Conservation (phyloP, 1,284 basidiomycete species). For the Ceratobasidium papillatum region DNA sequence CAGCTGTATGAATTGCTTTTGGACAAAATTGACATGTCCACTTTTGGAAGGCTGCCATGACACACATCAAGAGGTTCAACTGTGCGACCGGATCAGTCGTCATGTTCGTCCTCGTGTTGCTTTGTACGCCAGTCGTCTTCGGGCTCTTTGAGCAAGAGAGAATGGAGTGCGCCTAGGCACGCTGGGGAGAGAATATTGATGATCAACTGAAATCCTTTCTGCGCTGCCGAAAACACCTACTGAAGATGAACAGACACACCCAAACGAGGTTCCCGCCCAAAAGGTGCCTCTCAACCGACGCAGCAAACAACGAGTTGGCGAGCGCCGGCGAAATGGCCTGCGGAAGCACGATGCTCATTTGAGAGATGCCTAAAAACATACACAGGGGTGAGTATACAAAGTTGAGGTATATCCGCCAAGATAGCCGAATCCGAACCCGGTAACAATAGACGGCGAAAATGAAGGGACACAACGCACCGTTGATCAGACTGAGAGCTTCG, state of each 20-base stretch:
- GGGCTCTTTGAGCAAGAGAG: conserved; percentile 45
- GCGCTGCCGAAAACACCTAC: conserved; percentile 11
- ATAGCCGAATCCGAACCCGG: background rate
- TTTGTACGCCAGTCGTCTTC: conserved; percentile 45
- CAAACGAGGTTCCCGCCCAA: conserved; percentile 41
- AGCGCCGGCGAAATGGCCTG: conserved; percentile 45
- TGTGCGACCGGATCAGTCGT: conserved; percentile 5
- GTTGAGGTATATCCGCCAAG: conserved; percentile 1
- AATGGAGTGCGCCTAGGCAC: conserved; percentile 41
- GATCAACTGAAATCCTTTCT: background rate
- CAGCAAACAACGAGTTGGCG: conserved; percentile 46
- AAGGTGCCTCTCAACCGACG: conserved; percentile 43
- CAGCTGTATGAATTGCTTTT: too few relatives aligned
- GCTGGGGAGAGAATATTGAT: conserved; percentile 15
- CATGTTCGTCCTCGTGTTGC: conserved; percentile 11
- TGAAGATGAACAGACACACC: conserved; percentile 34
- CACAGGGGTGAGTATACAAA: background rate
- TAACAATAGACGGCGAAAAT: background rate
- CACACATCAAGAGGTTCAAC: too few relatives aligned
- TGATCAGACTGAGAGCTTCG: conserved; percentile 44
- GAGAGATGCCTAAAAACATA: conserved; percentile 42
- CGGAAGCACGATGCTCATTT: conserved; percentile 44
- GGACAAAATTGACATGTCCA: too few relatives aligned
- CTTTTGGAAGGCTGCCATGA: too few relatives aligned
- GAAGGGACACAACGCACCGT: conserved; percentile 39